Percentiles rank a stretch among this genome's conserved stretches.
phyloP scores from a whole-genome alignment of 2,329 filamentous ascomycete species.

The Cordyceps tenuipes region DNA sequence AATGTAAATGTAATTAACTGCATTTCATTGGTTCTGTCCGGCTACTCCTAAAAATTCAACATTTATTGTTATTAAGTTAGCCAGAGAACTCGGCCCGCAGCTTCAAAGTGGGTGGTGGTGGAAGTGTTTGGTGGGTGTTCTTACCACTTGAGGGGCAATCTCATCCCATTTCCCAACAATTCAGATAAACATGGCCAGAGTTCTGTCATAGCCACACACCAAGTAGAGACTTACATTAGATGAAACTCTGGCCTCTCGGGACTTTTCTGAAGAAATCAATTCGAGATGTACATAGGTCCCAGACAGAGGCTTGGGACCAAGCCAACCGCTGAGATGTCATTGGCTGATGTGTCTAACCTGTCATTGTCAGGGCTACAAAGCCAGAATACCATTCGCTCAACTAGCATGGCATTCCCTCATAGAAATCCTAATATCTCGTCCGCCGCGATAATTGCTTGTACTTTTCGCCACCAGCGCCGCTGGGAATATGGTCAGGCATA shows the following conservation, averaged over 20 bases:
- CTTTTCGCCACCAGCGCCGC: background rate
- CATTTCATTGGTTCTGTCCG: background rate
- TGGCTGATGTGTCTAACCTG: background rate
- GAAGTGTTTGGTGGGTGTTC: background rate
- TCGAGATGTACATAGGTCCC: background rate
- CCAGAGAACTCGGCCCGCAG: background rate
- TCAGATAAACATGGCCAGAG: background rate
- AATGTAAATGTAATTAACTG: background rate
- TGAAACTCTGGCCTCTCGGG: background rate
- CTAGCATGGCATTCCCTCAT: background rate
- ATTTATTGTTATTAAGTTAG: too few relatives aligned
- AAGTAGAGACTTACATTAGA: background rate
- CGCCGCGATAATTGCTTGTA: background rate
- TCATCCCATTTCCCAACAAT: background rate
- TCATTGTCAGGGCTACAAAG: too few relatives aligned
- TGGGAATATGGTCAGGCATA: background rate
- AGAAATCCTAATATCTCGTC: background rate
- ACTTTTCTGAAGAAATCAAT: background rate
- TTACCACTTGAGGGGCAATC: background rate
- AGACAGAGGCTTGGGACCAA: background rate
- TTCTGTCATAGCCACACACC: background rate
- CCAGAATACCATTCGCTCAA: background rate
- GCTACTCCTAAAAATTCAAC: background rate
- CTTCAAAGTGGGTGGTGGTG: background rate
- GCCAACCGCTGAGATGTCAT: background rate